Percentiles rank a stretch among this genome's conserved stretches.
These are phyloP conservation scores for Theileria equi DNA, from an alignment of 169 alveolate genomes.

Conservation along the genomic window DNA sequence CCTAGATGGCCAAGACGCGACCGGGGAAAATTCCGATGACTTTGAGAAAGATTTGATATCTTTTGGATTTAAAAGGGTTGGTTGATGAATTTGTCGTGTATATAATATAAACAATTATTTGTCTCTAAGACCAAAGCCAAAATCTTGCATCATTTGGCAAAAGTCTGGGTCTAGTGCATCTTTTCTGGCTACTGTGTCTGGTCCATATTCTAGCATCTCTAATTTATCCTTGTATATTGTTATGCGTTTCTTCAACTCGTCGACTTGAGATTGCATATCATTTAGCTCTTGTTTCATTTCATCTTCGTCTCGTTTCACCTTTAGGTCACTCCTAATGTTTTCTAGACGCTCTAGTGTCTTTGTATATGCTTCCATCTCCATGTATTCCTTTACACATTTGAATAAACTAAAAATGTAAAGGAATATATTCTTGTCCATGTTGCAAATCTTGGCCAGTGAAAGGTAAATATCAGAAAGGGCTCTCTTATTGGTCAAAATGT, in stretches of 20 bases:
- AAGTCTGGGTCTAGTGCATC: neutral
- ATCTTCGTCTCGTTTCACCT: neutral
- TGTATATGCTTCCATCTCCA: constrained; percentile 20
- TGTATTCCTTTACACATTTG: constrained; percentile 12
- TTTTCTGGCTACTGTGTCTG: neutral
- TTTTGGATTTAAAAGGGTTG: constrained; percentile 5
- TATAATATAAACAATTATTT: neutral
- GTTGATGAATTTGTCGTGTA: neutral
- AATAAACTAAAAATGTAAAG: constrained; percentile 15
- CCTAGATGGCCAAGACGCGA: neutral
- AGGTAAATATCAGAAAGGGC: constrained; percentile 30
- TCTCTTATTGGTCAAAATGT: constrained; percentile 8
- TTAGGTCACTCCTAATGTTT: constrained; percentile 12
- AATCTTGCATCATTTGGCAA: neutral
- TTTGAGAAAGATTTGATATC: neutral
- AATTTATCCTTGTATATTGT: neutral
- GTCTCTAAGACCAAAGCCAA: constrained; percentile 22
- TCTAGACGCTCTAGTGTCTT: constrained; percentile 8
- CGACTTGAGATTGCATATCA: neutral
- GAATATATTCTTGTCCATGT: constrained; percentile 25
- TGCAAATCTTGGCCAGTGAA: constrained; percentile 29
- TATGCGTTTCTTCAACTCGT: neutral
- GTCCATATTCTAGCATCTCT: neutral
- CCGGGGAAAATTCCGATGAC: neutral
- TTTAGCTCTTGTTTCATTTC: constrained; percentile 1